Evolutionary conservation across 768 basidiomycete species (phyloP).

Genomic region (Cystobasidium ongulense): DNA sequence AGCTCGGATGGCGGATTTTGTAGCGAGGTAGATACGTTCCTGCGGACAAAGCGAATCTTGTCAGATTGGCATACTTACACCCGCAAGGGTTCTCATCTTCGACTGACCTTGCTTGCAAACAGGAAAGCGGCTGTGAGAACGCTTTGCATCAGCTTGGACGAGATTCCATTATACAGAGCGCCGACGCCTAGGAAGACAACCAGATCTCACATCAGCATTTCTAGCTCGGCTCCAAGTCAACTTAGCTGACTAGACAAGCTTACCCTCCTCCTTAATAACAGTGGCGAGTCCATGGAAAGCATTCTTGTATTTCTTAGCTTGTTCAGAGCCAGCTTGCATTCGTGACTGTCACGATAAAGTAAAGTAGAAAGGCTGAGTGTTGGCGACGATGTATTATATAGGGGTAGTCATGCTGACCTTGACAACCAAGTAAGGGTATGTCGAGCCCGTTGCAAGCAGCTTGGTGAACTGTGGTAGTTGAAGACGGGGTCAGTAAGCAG

Average conservation of each 20-base stretch:
- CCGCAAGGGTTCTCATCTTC: too few species aligned
- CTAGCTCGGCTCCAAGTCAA: background rate
- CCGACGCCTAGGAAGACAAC: slow-evolving; percentile 47
- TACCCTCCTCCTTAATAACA: slow-evolving; percentile 66
- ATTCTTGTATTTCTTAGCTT: slow-evolving; percentile 64
- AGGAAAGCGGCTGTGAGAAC: slow-evolving; percentile 63
- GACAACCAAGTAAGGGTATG: slow-evolving; percentile 54
- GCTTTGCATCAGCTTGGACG: slow-evolving; percentile 80
- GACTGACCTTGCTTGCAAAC: slow-evolving; percentile 32
- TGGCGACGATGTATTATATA: background rate
- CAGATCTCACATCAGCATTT: background rate
- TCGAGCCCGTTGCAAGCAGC: slow-evolving; percentile 51
- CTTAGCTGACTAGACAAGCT: slow-evolving; percentile 35
- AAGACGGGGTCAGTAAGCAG: slow-evolving; percentile 49
- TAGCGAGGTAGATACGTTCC: slow-evolving; percentile 27
- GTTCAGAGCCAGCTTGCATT: slow-evolving; percentile 64
- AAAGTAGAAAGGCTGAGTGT: background rate
- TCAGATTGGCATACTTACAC: background rate
- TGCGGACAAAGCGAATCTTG: background rate
- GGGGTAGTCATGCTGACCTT: slow-evolving; percentile 47
- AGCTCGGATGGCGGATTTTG: slow-evolving; percentile 18
- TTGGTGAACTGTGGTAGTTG: background rate
- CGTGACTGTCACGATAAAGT: slow-evolving; percentile 55
- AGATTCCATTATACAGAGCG: slow-evolving; percentile 78
- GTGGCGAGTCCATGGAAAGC: slow-evolving; percentile 66